Evolutionary conservation across 116 monocot species (phyloP), one percentile per base, ranked within the genome.

Genomic region (Phalaenopsis hybrid): DNA sequence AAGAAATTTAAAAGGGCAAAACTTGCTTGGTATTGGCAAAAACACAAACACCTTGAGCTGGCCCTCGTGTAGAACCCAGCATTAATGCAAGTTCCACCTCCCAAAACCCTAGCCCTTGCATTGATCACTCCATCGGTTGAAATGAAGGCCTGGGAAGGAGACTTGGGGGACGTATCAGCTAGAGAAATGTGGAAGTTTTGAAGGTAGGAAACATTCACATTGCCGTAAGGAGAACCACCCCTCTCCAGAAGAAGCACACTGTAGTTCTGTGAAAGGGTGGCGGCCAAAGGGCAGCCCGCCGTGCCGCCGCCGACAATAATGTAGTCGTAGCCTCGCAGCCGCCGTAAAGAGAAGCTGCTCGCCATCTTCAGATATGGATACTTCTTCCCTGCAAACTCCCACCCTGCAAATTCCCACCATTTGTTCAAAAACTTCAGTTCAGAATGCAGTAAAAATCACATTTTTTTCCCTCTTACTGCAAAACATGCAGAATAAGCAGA

Each of bases 31-130:
- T 31, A 46, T 46, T 46, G 4, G 46, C 46, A 46, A n/a, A 75
- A 46, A n/a, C 16, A 75, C 44, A 75, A 46, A 48, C 84, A 94
- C 94, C 93, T 90, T 8, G 86, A 44, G 85, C 89, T 94, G 41
- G 97, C 97, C 33, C 97, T 88, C 80, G 89, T 91, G 83, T 97
- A 97, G 89, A 97, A 97, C n/a, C 97, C 97, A 23, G 97, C 97
- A 85, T 97, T 97, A 58, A 97, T 97, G 85, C 87, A 86, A 34
- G 91, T 93, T 9, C 94, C 94, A 2, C 97, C 97, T 20, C 97
- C 97, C 79, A 97, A 82, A 16, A 97, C 91, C 13, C 93, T 75
- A 4, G 94, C 97, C 4, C 97, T 84, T 49, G 94, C 83, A 81
- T 97, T 97, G 83, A 97, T 93, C 23, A 97, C 97, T 20, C 97